Base-by-base conservation (phyloP, 768 basidiomycete species). In the Boletus tomentosulus region DNA sequence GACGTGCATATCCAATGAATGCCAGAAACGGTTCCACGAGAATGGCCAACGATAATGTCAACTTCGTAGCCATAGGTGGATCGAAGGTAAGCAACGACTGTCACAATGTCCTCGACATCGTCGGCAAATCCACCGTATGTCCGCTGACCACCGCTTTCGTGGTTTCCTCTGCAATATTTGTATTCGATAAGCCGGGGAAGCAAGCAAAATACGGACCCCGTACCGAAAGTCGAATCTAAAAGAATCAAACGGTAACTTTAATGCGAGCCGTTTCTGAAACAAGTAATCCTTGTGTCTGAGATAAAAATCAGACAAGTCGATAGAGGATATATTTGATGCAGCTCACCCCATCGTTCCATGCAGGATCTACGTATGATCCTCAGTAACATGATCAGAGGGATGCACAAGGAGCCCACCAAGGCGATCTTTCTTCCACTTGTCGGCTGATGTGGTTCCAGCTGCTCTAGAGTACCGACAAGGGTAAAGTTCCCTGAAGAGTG, bases 181-280 rank as follows among this genome's bases (percentile, higher is more conserved):
- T 55, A 46, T 53, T 43, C 39, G 47, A 52, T 7, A 25, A 33
- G 16, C 37, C 45, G 45, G 48, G 12, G 49, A 39, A 39, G 27
- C 35, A 34, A 25, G 31, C 19, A 43, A n/a, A 42, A 64, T 33
- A 38, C n/a, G 24, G 41, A 28, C 12, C 4, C 37, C 80, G 52
- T 62, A 90, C 88, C 89, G 81, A 71, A 93, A 93, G 67, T 93
- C 90, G 62, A 93, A 91, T 31, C 89, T 80, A 66, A 92, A 91
- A 3, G 89, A 91, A 67, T 93, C 90, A 24, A 88, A 62, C 0
- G 87, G 85, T 13, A 91, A 68, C 35, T 73, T 75, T 37, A 69
- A 65, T 3, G 87, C 87, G 19, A 92, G 81, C 13, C 78, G 81
- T 63, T 84, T 85, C 68, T 87, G 86, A 74, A 86, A 91, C 46